Evolutionary conservation across 2,329 filamentous ascomycete species (phyloP).

Genomic region (Cladobotryum mycophilum): DNA sequence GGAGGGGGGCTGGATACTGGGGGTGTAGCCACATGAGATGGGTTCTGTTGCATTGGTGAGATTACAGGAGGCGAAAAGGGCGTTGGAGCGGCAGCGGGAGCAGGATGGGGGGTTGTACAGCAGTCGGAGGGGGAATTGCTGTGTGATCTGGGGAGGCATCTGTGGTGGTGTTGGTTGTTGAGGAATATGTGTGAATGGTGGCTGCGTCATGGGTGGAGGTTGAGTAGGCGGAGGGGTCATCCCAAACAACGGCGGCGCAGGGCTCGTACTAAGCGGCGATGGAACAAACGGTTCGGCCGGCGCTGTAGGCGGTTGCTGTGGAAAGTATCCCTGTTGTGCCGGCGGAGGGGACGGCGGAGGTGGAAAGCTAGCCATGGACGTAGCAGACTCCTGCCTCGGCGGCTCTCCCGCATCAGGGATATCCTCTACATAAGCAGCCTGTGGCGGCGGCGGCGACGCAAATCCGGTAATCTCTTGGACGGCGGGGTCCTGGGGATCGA

Average conservation of each 20-base stretch:
- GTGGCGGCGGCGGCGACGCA: slow-evolving; percentile 44
- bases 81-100: slow-evolving; percentile 16
- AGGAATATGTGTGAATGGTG: slow-evolving; percentile 18
- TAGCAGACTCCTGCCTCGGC: slow-evolving; percentile 20
- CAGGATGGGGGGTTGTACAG: slow-evolving; percentile 11
- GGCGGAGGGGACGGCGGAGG: slow-evolving; percentile 20
- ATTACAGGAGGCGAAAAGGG: slow-evolving; percentile 11
- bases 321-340: slow-evolving; percentile 28
- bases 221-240: slow-evolving; percentile 17
- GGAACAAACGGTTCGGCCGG: slow-evolving; percentile 26
- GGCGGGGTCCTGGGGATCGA: slow-evolving; percentile 30
- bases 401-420: slow-evolving; percentile 39
- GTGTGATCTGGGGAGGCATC: slow-evolving; percentile 20
- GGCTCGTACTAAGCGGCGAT: slow-evolving; percentile 29
- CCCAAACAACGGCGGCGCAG: slow-evolving; percentile 14
- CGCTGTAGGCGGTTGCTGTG: slow-evolving; percentile 13
- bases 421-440: slow-evolving; percentile 47
- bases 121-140: slow-evolving; percentile 18
- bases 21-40: slow-evolving; percentile 14
- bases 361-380: slow-evolving; percentile 18
- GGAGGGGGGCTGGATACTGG: slow-evolving; percentile 6
- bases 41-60: not conserved
- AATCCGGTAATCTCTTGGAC: slow-evolving; percentile 27
- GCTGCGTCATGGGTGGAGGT: slow-evolving; percentile 12
- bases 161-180: slow-evolving; percentile 25